phyloP scores from a whole-genome alignment of 805 yeast genomes.

The Lachancea quebecensis region DNA sequence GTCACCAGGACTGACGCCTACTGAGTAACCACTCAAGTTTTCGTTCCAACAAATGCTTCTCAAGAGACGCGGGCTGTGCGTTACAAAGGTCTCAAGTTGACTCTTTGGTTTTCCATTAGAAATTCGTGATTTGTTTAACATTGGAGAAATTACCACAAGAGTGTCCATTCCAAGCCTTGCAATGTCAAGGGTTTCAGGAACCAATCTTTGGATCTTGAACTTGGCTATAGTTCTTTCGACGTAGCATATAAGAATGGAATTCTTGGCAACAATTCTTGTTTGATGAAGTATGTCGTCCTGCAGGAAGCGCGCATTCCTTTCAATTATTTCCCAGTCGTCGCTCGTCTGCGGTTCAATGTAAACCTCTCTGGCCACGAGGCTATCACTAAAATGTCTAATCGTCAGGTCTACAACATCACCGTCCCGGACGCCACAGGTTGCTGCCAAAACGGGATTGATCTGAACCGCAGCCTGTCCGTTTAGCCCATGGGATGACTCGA shows the following conservation, averaged over 20 bases:
- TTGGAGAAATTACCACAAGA: constrained; percentile 76
- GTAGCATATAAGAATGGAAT: constrained; percentile 59
- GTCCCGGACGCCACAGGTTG: constrained; percentile 6
- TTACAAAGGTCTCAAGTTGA: not conserved
- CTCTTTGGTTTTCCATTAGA: not conserved
- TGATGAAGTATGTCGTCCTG: constrained; percentile 74
- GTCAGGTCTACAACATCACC: constrained; percentile 11
- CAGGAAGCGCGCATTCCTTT: constrained; percentile 67
- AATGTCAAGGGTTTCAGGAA: constrained; percentile 33
- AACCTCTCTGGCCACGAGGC: constrained; percentile 43
- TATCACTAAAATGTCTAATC: constrained; percentile 13
- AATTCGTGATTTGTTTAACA: constrained; percentile 31
- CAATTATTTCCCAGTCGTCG: constrained; percentile 88
- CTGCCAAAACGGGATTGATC: constrained; percentile 23
- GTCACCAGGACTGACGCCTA: constrained; percentile 5
- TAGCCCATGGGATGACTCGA: constrained; percentile 14
- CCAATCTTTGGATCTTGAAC: constrained; percentile 44
- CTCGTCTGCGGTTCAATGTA: constrained; percentile 70
- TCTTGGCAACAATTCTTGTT: constrained; percentile 61
- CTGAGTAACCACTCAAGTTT: not conserved
- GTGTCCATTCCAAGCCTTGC: constrained; percentile 57
- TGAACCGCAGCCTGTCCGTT: constrained; percentile 13
- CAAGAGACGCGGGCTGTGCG: not conserved
- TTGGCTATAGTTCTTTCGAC: constrained; percentile 58
- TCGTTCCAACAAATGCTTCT: not conserved